phyloP scores from a whole-genome alignment of 495 filamentous ascomycete species.

The Letharia columbiana region DNA sequence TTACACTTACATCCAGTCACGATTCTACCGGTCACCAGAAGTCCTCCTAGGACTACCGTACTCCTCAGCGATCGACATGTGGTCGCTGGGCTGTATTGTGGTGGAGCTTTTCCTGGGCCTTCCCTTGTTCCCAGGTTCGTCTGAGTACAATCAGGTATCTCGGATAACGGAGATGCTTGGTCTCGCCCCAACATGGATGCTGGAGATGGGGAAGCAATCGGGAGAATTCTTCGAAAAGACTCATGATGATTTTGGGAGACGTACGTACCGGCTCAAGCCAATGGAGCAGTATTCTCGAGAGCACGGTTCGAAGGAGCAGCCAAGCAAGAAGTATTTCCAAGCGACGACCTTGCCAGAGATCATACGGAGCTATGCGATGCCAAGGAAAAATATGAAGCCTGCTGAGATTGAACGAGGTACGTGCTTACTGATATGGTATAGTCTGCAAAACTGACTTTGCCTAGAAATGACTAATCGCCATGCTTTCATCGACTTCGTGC shows the following conservation, averaged over 20 bases:
- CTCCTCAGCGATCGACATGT: constrained; percentile 99
- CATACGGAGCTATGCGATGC: constrained; percentile 95
- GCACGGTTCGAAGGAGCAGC: constrained; percentile 92
- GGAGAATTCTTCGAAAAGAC: constrained; percentile 96
- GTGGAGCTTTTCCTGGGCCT: constrained; percentile 95
- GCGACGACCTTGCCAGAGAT: constrained; percentile 92
- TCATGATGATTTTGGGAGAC: constrained; percentile 83
- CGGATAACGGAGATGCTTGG: constrained; percentile 98
- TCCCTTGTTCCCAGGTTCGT: constrained; percentile 93
- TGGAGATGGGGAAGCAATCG: constrained; percentile 97
- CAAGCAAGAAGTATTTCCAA: constrained; percentile 99
- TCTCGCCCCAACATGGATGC: constrained; percentile 95
- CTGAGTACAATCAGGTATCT: constrained; percentile 97
- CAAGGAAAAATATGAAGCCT: constrained; percentile 98
- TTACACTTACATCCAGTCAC: constrained; percentile 98
- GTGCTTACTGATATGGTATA: constrained; percentile 23
- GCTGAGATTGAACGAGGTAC: constrained; percentile 91
- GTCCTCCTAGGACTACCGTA: constrained; percentile 90
- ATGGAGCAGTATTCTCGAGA: constrained; percentile 97
- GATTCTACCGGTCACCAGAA: constrained; percentile 97
- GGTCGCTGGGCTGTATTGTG: constrained; percentile 98
- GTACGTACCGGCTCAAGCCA: constrained; percentile 84
- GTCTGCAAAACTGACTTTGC: constrained; percentile 25
- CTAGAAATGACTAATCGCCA: constrained; percentile 95
- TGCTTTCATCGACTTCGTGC: constrained; percentile 99